Conservation (phyloP, 768 basidiomycete genomes). For the Boletus rufocinnamomeus region DNA sequence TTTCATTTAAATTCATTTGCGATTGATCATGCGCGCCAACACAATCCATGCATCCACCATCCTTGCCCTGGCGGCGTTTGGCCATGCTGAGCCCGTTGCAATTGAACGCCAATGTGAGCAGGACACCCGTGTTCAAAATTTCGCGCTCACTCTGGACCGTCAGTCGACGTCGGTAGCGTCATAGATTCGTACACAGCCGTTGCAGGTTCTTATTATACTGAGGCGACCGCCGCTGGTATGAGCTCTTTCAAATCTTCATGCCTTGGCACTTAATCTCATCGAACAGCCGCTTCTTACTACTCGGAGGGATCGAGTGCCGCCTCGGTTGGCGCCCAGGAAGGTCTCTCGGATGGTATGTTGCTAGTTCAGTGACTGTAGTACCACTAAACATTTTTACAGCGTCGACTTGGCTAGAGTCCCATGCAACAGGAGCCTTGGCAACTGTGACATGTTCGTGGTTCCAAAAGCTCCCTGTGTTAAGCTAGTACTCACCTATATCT, state of each 20-base stretch:
- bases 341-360: slow-evolving; percentile 22
- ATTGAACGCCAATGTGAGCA: slow-evolving; percentile 48
- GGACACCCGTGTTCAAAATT: neutral
- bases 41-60: slow-evolving; percentile 39
- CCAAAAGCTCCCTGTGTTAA: neutral
- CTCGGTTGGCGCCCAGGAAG: slow-evolving; percentile 15
- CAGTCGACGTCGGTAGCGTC: slow-evolving; percentile 38
- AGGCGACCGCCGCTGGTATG: slow-evolving; percentile 30
- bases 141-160: slow-evolving; percentile 8
- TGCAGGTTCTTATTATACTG: slow-evolving; percentile 35
- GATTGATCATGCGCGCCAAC: slow-evolving; percentile 31
- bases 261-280: neutral
- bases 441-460: slow-evolving; percentile 30
- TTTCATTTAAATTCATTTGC: neutral
- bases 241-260: neutral
- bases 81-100: slow-evolving; percentile 38
- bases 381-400: slow-evolving; percentile 8
- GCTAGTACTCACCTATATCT: neutral
- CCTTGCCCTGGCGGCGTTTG: slow-evolving; percentile 36
- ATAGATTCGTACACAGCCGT: slow-evolving; percentile 42
- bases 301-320: slow-evolving; percentile 18
- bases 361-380: neutral
- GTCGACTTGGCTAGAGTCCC: slow-evolving; percentile 22
- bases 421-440: slow-evolving; percentile 9
- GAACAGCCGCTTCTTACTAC: slow-evolving; percentile 22